Evolutionary conservation across 2,329 filamentous ascomycete species (phyloP).

Genomic region (Trichoderma harzianum): DNA sequence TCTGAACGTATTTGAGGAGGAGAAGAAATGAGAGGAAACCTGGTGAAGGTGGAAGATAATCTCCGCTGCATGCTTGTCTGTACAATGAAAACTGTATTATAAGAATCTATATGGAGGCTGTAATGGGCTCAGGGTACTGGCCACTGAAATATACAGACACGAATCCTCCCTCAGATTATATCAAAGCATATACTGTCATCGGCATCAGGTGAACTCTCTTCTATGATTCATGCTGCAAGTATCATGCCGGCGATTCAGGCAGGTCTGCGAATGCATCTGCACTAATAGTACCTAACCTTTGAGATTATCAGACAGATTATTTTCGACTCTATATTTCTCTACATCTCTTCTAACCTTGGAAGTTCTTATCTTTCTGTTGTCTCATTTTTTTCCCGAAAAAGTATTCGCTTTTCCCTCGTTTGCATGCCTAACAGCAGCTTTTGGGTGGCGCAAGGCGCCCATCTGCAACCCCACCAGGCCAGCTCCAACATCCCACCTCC

Average conservation of each 20-base stretch:
- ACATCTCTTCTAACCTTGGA: not conserved
- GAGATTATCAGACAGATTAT: not conserved
- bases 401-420: not conserved
- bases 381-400: not conserved
- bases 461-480: constrained; percentile 13
- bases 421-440: not conserved
- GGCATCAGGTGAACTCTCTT: not conserved
- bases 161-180: not conserved
- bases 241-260: too few relatives aligned
- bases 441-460: not conserved
- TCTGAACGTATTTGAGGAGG: constrained; percentile 71
- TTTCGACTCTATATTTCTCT: not conserved
- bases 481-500: constrained; percentile 9
- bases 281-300: not conserved
- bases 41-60: constrained; percentile 31
- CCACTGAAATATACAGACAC: not conserved
- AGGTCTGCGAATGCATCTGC: not conserved
- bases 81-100: constrained; percentile 31
- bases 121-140: not conserved
- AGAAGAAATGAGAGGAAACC: constrained; percentile 41
- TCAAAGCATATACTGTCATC: not conserved
- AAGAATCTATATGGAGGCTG: constrained; percentile 20
- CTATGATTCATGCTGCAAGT: too few relatives aligned
- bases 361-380: not conserved
- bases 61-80: constrained; percentile 46